Percentiles rank a stretch among this genome's conserved stretches.
Evolutionary conservation across 1,284 basidiomycete species (phyloP).

Genomic region (Lentinula novae-zelandiae): DNA sequence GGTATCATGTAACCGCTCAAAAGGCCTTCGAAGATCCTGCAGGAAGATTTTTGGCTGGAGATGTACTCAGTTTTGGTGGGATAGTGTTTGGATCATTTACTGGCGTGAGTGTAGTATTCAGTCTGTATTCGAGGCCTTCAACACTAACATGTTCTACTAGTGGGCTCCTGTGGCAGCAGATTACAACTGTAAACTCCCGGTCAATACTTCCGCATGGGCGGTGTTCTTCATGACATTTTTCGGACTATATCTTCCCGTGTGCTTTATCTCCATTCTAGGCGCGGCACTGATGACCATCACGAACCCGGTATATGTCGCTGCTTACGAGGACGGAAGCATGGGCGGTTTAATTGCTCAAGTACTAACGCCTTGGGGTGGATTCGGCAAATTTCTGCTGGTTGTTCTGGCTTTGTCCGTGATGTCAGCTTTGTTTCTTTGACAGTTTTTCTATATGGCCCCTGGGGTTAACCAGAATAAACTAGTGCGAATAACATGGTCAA

Average conservation of each 20-base stretch:
- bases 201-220: conserved; percentile 37
- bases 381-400: conserved; percentile 59
- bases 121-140: background rate
- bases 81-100: conserved; percentile 53
- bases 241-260: conserved; percentile 53
- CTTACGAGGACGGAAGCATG: conserved; percentile 45
- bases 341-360: conserved; percentile 44
- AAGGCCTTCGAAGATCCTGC: conserved; percentile 38
- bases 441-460: background rate
- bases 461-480: conserved; percentile 3
- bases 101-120: conserved; percentile 31
- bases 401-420: conserved; percentile 53
- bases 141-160: conserved; percentile 12
- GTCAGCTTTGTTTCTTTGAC: conserved; percentile 22
- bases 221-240: conserved; percentile 55
- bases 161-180: conserved; percentile 52
- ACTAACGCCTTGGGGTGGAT: conserved; percentile 42
- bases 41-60: conserved; percentile 38
- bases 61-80: conserved; percentile 54
- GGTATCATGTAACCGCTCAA: conserved; percentile 45
- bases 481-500: conserved; percentile 60
- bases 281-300: conserved; percentile 55
- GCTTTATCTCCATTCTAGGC: conserved; percentile 53
- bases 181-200: conserved; percentile 52
- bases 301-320: conserved; percentile 44